A percentile compares a stretch with the other conserved stretches of the same genome.
phyloP scores from a whole-genome alignment of 1,139 yeast genomes.

The Candida glucosophila region DNA sequence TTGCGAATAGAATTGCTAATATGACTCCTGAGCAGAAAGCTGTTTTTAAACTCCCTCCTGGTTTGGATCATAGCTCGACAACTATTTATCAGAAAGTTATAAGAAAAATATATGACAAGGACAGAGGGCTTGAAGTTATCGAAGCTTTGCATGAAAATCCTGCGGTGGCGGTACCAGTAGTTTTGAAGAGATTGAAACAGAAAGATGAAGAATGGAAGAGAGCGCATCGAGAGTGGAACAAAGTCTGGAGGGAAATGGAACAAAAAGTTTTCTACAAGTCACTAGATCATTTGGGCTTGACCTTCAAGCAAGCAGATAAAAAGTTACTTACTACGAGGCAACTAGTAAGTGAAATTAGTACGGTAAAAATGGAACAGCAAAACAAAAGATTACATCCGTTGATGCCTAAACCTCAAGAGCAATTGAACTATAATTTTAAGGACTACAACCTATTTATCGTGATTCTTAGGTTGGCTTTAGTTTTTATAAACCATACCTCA shows the following conservation, averaged over 20 bases:
- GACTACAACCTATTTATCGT: slow-evolving; percentile 71
- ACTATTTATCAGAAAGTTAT: slow-evolving; percentile 92
- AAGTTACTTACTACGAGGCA: slow-evolving; percentile 85
- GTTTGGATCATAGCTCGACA: slow-evolving; percentile 82
- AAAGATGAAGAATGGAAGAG: slow-evolving; percentile 99
- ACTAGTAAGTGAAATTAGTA: slow-evolving; percentile 81
- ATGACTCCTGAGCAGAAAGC: slow-evolving; percentile 90
- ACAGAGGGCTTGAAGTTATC: slow-evolving; percentile 91
- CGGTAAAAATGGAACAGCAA: slow-evolving; percentile 84
- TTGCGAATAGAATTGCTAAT: slow-evolving; percentile 87
- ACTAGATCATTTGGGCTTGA: slow-evolving; percentile 87
- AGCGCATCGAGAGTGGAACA: slow-evolving; percentile 98
- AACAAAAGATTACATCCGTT: slow-evolving; percentile 73
- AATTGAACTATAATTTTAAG: slow-evolving; percentile 56
- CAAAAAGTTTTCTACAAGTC: slow-evolving; percentile 91
- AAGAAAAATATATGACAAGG: slow-evolving; percentile 86
- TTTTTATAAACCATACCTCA: slow-evolving; percentile 61
- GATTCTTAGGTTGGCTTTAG: slow-evolving; percentile 57
- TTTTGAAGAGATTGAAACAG: slow-evolving; percentile 83
- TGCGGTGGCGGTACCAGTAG: slow-evolving; percentile 89
- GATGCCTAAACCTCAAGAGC: slow-evolving; percentile 79
- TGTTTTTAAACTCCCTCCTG: slow-evolving; percentile 79
- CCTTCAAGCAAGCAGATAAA: slow-evolving; percentile 94
- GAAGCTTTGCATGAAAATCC: slow-evolving; percentile 95
- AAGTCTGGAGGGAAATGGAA: slow-evolving; percentile 97